phyloP scores from a whole-genome alignment of 768 basidiomycete species.

The Crepidotus variabilis region DNA sequence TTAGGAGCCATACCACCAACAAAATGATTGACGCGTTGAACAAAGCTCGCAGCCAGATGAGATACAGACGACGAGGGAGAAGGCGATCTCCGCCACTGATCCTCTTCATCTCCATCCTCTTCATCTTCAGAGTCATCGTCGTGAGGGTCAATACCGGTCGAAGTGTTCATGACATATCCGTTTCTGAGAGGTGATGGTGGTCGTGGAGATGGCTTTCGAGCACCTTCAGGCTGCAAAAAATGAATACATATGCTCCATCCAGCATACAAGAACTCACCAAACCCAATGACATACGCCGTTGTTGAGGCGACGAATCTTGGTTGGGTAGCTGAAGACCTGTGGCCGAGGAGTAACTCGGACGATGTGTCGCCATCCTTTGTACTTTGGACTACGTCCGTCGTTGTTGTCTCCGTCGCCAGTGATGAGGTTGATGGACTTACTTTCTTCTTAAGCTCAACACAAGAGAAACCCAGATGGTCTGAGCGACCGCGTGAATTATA shows the following conservation, averaged over 20 bases:
- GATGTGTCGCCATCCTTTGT: constrained; percentile 14
- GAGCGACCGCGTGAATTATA: not conserved
- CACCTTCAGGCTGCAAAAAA: constrained; percentile 33
- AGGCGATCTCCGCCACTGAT: constrained; percentile 40
- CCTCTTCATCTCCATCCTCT: constrained; percentile 35
- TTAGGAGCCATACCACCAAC: constrained; percentile 50
- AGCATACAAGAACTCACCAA: constrained; percentile 5
- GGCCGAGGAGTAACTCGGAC: constrained; percentile 13
- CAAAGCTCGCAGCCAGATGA: constrained; percentile 69
- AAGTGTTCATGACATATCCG: constrained; percentile 50
- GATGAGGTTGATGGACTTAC: not conserved
- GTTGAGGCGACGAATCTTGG: constrained; percentile 18
- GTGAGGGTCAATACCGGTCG: constrained; percentile 42
- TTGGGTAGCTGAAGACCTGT: constrained; percentile 17
- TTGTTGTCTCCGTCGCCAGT: not conserved
- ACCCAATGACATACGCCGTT: constrained; percentile 31
- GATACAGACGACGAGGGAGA: constrained; percentile 71
- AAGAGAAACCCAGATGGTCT: not conserved
- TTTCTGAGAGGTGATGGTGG: constrained; percentile 75
- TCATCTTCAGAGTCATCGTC: constrained; percentile 37
- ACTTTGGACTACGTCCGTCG: constrained; percentile 3
- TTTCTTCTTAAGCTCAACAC: not conserved
- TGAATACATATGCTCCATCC: not conserved
- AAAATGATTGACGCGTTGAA: constrained; percentile 68
- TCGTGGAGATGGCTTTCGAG: constrained; percentile 37